Evolutionary conservation across 2,329 filamentous ascomycete species (phyloP), one percentile per base, ranked within the genome.

Genomic region (Fusarium verrucosum): DNA sequence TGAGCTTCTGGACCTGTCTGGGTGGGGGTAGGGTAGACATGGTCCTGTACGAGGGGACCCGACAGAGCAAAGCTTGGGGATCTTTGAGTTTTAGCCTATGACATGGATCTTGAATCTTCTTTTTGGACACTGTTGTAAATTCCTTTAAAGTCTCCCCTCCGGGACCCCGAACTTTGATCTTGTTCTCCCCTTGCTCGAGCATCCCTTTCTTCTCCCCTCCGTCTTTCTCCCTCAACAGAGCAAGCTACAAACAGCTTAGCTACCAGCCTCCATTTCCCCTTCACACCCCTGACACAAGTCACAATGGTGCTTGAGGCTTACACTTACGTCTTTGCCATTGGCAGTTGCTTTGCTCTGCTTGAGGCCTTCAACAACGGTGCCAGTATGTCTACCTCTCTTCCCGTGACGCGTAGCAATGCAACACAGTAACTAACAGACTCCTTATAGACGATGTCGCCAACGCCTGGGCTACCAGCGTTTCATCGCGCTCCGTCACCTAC

Each of bases 341-440:
- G 89, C 86, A 92, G 89, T 23, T 79, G 88, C 71, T 92, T 92
- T 83, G 89, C 89, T 79, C 77, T 92, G 76, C 86, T 92, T 44
- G 89, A 92, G 78, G 89, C 89, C 61, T 92, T 82, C 83, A 92
- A 92, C 83, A 92, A 91, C 76, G 89, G 89, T 76, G 89, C 89
- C 71, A 92, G 89, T 91, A 79, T 78, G 87, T 85, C 56, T 45
- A 61, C 7, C 28, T 9, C 35, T 19, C 19, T 28, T 44, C 16
- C 9, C 41, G 49, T 44, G 19, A 36, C 35, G 17, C 10, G 41
- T 22, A 32, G 14, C 28, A 23, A 23, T 23, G 20, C 35, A 1
- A 5, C 2, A 7, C 16, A 32, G 32, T 40, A 5, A 53, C 58
- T 70, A 19, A 68, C 58, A 23, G 25, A 14, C n/a, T 6, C 8